Conservation (phyloP, 2,329 filamentous ascomycete genomes). For the Zymoseptoria pseudotritici region DNA sequence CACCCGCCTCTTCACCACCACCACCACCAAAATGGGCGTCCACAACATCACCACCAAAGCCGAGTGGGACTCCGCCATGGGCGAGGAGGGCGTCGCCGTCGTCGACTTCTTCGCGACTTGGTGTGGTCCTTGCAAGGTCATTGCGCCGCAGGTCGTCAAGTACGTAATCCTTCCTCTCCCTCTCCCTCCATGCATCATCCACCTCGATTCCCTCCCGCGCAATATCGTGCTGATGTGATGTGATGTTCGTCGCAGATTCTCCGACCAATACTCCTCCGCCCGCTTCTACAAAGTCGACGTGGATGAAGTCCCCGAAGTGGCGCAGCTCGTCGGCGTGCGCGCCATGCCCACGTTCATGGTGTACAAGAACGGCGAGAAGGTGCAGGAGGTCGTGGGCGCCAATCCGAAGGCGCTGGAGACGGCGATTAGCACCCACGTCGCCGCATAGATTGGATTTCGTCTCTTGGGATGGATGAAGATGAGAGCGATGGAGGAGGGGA, state of each 20-base stretch:
- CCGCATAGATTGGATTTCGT: not conserved
- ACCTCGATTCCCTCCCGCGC: no score
- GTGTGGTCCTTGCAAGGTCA: slow-evolving; percentile 93
- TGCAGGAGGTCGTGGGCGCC: slow-evolving; percentile 69
- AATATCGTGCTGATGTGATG: no score
- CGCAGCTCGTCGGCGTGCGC: slow-evolving; percentile 68
- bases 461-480: no score
- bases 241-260: no score
- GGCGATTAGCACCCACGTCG: slow-evolving; percentile 36
- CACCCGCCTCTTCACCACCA: slow-evolving; percentile 36
- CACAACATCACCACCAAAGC: slow-evolving; percentile 50
- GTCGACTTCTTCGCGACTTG: slow-evolving; percentile 84
- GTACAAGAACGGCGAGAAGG: slow-evolving; percentile 72
- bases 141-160: slow-evolving; percentile 67
- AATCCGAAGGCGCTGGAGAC: slow-evolving; percentile 62
- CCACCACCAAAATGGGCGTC: slow-evolving; percentile 40
- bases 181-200: not conserved
- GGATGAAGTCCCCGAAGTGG: slow-evolving; percentile 68
- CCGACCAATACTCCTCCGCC: slow-evolving; percentile 52
- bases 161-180: slow-evolving; percentile 25
- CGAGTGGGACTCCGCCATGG: slow-evolving; percentile 51
- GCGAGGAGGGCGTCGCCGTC: slow-evolving; percentile 49
- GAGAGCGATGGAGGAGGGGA: no score
- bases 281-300: slow-evolving; percentile 89
- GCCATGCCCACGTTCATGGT: slow-evolving; percentile 90